These are phyloP conservation scores for Adansonia gregorii DNA, from an alignment of 441 rosid species.

Conservation along the genomic window DNA sequence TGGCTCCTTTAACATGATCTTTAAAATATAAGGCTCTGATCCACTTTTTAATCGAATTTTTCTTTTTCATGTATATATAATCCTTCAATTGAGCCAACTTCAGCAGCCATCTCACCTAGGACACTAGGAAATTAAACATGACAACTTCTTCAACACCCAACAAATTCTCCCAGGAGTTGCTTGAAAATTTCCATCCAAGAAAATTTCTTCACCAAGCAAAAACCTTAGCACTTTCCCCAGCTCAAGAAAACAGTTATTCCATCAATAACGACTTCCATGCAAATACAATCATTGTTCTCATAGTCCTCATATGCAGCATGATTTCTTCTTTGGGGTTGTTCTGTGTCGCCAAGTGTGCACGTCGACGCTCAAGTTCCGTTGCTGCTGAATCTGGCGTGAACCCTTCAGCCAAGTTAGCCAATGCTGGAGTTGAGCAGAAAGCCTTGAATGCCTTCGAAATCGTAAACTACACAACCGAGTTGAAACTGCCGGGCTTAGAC, in stretches of 20 bases:
- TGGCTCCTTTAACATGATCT: background rate
- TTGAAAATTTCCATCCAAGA: slow-evolving; percentile 20
- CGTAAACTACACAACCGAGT: slow-evolving; percentile 36
- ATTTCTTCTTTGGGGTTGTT: slow-evolving; percentile 18
- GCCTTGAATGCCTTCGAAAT: slow-evolving; percentile 38
- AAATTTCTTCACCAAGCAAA: slow-evolving; percentile 1
- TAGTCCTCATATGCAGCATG: slow-evolving; percentile 10
- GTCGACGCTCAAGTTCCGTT: background rate
- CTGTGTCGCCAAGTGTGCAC: slow-evolving; percentile 3
- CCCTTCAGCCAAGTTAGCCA: slow-evolving; percentile 14
- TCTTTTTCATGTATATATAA: slow-evolving; percentile 13
- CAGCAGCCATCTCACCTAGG: background rate
- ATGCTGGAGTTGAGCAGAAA: slow-evolving; percentile 40
- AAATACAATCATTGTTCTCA: background rate
- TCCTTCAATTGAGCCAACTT: background rate
- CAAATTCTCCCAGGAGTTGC: background rate
- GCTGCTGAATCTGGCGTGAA: background rate
- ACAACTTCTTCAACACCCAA: background rate
- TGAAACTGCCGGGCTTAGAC: slow-evolving; percentile 27
- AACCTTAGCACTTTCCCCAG: slow-evolving; percentile 10
- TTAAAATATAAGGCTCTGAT: background rate
- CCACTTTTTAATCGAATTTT: slow-evolving; percentile 16
- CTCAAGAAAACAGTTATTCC: background rate
- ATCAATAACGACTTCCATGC: slow-evolving; percentile 3
- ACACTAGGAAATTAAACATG: slow-evolving; percentile 6